Percentiles rank a stretch among this genome's conserved stretches.
Evolutionary conservation across 495 filamentous ascomycete species (phyloP).

Genomic region (Aspergillus homomorphus): DNA sequence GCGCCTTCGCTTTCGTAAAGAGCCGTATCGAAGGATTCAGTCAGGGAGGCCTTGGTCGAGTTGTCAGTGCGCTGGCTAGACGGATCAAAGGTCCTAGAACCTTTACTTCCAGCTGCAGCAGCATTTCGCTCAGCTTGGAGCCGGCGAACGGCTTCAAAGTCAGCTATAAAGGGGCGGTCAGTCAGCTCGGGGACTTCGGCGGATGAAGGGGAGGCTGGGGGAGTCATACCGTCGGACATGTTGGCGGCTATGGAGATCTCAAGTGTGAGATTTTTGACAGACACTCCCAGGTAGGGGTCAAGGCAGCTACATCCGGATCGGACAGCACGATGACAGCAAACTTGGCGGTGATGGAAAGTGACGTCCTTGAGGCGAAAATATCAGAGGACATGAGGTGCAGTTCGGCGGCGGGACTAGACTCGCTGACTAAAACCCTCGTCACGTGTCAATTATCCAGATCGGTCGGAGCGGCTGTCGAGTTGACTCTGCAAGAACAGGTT

Average conservation of each 20-base stretch:
- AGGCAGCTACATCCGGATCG: conserved; percentile 44
- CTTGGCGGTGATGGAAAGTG: conserved; percentile 23
- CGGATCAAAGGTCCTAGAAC: conserved; percentile 82
- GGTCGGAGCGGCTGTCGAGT: neutral
- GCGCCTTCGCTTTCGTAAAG: conserved; percentile 80
- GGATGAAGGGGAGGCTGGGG: conserved; percentile 15
- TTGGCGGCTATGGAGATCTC: conserved; percentile 24
- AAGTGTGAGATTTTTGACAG: conserved; percentile 26
- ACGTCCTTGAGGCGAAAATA: conserved; percentile 14
- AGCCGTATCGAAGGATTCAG: conserved; percentile 88
- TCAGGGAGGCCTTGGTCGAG: conserved; percentile 92
- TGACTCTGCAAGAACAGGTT: neutral
- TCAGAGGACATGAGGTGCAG: conserved; percentile 14
- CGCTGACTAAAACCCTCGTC: conserved; percentile 14
- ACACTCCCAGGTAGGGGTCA: conserved; percentile 31
- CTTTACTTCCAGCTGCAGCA: conserved; percentile 74
- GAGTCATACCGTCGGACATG: conserved; percentile 61
- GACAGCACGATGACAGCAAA: conserved; percentile 32
- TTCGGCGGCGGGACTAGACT: conserved; percentile 14
- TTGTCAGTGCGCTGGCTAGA: conserved; percentile 83
- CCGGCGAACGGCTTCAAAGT: conserved; percentile 78
- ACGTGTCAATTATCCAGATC: conserved; percentile 5
- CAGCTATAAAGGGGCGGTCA: conserved; percentile 48
- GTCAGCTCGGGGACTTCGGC: conserved; percentile 4
- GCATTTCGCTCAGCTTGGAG: conserved; percentile 93